phyloP scores from a whole-genome alignment of 768 basidiomycete species.

The Dioszegia aurantiaca region DNA sequence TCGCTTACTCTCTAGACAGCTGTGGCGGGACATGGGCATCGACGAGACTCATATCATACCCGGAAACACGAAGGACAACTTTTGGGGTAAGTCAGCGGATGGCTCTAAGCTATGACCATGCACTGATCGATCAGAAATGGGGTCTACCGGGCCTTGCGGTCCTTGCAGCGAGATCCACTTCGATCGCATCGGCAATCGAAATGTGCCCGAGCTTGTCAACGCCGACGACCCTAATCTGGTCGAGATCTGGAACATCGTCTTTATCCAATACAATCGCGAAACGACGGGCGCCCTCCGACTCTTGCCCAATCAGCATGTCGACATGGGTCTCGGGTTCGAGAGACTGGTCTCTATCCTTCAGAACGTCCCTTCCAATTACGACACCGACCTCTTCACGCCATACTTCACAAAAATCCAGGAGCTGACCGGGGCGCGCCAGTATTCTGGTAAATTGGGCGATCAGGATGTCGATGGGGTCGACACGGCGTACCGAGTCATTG shows the following conservation, averaged over 20 bases:
- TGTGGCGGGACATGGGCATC: conserved; percentile 86
- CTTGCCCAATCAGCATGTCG: conserved; percentile 90
- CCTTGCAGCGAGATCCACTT: conserved; percentile 95
- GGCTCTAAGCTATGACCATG: no score
- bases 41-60: conserved; percentile 85
- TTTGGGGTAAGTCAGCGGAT: conserved; percentile 72
- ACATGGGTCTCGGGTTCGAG: conserved; percentile 99
- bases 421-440: conserved; percentile 80
- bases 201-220: conserved; percentile 89
- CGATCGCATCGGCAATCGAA: conserved; percentile 90
- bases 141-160: conserved; percentile 94
- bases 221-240: conserved; percentile 89
- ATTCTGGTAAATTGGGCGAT: conserved; percentile 85
- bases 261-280: conserved; percentile 98
- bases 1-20: conserved; percentile 53
- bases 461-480: conserved; percentile 92
- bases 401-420: conserved; percentile 83
- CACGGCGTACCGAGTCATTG: conserved; percentile 94
- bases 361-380: conserved; percentile 89
- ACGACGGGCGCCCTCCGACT: conserved; percentile 72
- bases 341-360: conserved; percentile 92
- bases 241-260: conserved; percentile 97
- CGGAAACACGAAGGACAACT: conserved; percentile 94
- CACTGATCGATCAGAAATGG: conserved; percentile 72
- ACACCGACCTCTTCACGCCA: conserved; percentile 90